Evolutionary conservation across 2,329 filamentous ascomycete species (phyloP).

Genomic region (Cladosporium austrohemisphaericum): DNA sequence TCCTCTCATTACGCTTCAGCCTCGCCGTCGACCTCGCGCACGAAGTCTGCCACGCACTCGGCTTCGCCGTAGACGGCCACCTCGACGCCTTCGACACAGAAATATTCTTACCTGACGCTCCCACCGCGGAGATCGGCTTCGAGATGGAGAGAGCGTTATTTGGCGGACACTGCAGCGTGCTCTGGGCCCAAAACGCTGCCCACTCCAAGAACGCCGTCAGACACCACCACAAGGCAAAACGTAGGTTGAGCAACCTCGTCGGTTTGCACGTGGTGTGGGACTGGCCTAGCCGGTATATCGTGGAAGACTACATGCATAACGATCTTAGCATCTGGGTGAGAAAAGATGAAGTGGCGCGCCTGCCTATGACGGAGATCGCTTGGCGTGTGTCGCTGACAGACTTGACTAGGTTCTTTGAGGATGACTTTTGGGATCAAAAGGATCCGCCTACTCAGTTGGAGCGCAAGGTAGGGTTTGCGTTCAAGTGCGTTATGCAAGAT

Average conservation of each 20-base stretch:
- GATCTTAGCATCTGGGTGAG: neutral
- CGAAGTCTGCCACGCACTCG: slow-evolving; percentile 8
- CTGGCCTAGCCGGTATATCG: neutral
- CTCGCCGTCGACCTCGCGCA: slow-evolving; percentile 8
- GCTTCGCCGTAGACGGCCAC: neutral
- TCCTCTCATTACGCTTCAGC: slow-evolving; percentile 2
- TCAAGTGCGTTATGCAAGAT: neutral
- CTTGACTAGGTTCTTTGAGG: neutral
- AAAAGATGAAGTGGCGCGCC: neutral
- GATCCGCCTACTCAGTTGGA: neutral
- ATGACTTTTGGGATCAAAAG: neutral
- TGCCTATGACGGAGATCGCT: neutral
- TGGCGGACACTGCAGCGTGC: slow-evolving; percentile 1
- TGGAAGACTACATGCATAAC: neutral
- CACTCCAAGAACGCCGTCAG: neutral
- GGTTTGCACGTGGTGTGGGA: slow-evolving; percentile 1
- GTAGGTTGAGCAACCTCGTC: slow-evolving; percentile 1
- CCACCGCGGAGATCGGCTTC: neutral
- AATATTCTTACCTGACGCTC: neutral
- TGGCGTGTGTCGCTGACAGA: slow-evolving; percentile 5
- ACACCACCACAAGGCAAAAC: neutral
- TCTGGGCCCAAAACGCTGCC: neutral
- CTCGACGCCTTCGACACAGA: neutral
- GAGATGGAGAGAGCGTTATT: slow-evolving; percentile 1
- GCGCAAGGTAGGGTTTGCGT: slow-evolving; percentile 1